Evolutionary conservation across 345 rosid genomes (phyloP).

Genomic region (Populus euphratica): DNA sequence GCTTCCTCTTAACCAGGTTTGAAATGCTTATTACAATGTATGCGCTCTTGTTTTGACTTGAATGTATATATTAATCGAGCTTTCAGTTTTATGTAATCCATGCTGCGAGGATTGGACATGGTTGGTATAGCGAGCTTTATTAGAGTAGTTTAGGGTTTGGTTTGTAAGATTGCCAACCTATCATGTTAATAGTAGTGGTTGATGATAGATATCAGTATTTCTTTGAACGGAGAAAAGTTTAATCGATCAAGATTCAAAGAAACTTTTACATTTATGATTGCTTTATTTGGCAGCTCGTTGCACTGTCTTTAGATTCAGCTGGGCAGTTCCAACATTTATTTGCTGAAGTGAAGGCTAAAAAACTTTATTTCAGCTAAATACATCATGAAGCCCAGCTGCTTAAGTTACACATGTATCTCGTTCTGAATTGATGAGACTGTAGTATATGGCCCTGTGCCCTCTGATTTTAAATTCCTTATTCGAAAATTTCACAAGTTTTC

Average conservation of each 20-base stretch:
- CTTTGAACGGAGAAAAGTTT: not conserved
- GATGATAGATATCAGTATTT: not conserved
- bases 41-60: not conserved
- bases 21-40: not conserved
- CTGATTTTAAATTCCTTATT: not conserved
- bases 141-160: not conserved
- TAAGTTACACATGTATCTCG: not conserved
- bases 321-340: too few relatives aligned
- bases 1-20: conserved; percentile 33
- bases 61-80: conserved; percentile 8
- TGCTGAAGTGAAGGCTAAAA: not conserved
- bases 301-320: not conserved
- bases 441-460: not conserved
- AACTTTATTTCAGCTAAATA: not conserved
- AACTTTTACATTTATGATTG: not conserved
- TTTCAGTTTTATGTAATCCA: not conserved
- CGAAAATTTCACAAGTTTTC: not conserved
- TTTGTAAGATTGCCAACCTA: not conserved
- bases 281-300: not conserved
- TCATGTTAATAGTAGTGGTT: not conserved
- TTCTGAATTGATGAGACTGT: not conserved
- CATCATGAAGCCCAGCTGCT: not conserved
- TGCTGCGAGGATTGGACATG: not conserved
- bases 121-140: not conserved
- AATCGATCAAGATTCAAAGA: not conserved